Base-by-base conservation (phyloP, 306 rosid species). In the Sicyos edulis region DNA sequence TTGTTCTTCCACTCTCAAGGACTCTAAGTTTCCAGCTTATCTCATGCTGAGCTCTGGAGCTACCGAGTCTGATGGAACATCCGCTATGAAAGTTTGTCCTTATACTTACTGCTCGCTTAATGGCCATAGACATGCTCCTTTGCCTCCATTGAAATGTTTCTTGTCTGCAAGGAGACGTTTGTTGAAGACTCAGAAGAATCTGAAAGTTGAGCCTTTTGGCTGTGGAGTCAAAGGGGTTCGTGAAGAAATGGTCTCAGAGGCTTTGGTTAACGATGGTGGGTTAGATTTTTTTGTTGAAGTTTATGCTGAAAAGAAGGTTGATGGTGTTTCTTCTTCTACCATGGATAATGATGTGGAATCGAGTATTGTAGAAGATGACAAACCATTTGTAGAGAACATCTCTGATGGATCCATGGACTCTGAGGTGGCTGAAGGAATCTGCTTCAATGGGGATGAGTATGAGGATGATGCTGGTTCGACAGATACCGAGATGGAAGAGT, bases 61-160 rank as follows among this genome's bases (percentile, higher is more conserved):
- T 47, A 88, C 89, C 3, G 96, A 91, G 75, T 85, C 82, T 34
- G 97, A 93, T 76, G 95, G 99, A 49, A 83, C 85, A 66, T 91
- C 99, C 45, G 74, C 50, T 54, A 81, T 71, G 87, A 88, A 86
- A 85, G 97, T 93, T 57, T 93, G 99, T 80, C 90, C 96, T 4
- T 93, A 93, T 22, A 85, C 82, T 1, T 91, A 91, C 78, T 93
- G 99, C 69, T 93, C 97, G 70, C 97, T 93, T 12, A 93, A 93
- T 78, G 97, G 99, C 20, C 99, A 85, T 76, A 24, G 77, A 60
- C 77, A 74, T 65, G 76, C 80, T 71, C 74, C 88, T 74, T 52
- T 86, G 86, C 89, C 92, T 26, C 87, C 97, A 14, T 76, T 93
- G 81, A 93, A 91, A 89, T 72, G 82, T 76, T 91, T 93, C 86